Conservation (phyloP, 2,329 filamentous ascomycete species). For the Penicillium sp. region DNA sequence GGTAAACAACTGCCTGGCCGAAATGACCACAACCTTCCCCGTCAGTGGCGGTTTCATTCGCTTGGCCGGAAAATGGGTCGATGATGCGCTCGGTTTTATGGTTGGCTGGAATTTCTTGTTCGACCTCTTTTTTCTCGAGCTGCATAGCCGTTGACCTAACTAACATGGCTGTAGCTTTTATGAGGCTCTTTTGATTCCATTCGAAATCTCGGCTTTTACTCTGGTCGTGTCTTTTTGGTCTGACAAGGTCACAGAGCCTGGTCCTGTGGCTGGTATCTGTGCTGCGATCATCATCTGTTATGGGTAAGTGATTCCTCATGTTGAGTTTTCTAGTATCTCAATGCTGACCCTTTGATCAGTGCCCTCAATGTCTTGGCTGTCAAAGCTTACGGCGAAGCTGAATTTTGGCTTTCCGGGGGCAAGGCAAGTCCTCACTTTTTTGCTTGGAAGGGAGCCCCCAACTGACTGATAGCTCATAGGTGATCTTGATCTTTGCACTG, state of each 20-base stretch:
- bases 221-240: conserved; percentile 44
- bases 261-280: conserved; percentile 37
- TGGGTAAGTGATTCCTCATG: conserved; percentile 18
- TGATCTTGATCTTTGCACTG: conserved; percentile 66
- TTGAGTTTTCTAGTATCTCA: too few relatives aligned
- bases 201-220: conserved; percentile 45
- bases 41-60: conserved; percentile 44
- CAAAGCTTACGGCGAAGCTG: conserved; percentile 68
- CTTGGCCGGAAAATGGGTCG: conserved; percentile 46
- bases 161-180: conserved; percentile 32
- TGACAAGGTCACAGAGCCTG: conserved; percentile 31
- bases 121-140: not conserved
- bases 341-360: conserved; percentile 26
- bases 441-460: not conserved
- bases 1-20: conserved; percentile 44
- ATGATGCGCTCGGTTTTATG: conserved; percentile 47
- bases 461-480: conserved; percentile 17
- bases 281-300: conserved; percentile 27
- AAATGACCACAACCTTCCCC: conserved; percentile 47
- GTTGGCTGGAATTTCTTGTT: conserved; percentile 50
- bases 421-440: conserved; percentile 42
- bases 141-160: not conserved
- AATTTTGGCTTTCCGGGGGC: conserved; percentile 47
- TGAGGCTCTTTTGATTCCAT: conserved; percentile 40
- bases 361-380: conserved; percentile 68